phyloP scores from a whole-genome alignment of 75 land plant species.

The Cryptomeria japonica region DNA sequence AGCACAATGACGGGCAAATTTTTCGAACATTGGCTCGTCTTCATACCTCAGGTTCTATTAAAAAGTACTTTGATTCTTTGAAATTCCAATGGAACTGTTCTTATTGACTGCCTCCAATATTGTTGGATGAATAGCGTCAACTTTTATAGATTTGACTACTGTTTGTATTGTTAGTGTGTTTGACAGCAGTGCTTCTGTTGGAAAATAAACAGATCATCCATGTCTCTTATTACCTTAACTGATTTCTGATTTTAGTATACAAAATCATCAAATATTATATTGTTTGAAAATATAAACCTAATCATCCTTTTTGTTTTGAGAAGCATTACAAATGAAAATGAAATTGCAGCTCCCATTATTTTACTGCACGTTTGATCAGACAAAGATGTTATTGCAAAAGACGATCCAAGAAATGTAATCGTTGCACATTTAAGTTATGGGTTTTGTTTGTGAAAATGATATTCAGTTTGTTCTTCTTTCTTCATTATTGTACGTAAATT shows the following conservation, averaged over 20 bases:
- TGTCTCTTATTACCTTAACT: neutral
- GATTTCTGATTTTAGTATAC: neutral
- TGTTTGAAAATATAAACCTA: neutral
- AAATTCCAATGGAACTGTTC: neutral
- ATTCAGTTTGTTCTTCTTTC: neutral
- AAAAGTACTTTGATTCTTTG: neutral
- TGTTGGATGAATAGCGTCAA: neutral
- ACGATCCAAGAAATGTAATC: neutral
- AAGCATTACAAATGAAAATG: neutral
- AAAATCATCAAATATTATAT: neutral
- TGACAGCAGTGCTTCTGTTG: neutral
- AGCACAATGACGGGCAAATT: neutral
- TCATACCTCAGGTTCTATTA: neutral
- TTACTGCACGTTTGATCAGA: neutral
- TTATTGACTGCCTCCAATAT: neutral
- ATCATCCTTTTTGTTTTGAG: neutral
- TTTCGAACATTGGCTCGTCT: neutral
- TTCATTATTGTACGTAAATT: neutral
- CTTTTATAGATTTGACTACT: neutral
- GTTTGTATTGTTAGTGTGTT: neutral
- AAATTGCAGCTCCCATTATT: neutral
- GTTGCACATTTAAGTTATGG: neutral
- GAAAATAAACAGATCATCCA: neutral
- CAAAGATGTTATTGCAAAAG: neutral
- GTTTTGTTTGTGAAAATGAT: neutral